A percentile compares a stretch with the other conserved stretches of the same genome.
These are phyloP conservation scores for Rhododendron simsii DNA, from an alignment of 148 eudicot species.

Conservation along the genomic window DNA sequence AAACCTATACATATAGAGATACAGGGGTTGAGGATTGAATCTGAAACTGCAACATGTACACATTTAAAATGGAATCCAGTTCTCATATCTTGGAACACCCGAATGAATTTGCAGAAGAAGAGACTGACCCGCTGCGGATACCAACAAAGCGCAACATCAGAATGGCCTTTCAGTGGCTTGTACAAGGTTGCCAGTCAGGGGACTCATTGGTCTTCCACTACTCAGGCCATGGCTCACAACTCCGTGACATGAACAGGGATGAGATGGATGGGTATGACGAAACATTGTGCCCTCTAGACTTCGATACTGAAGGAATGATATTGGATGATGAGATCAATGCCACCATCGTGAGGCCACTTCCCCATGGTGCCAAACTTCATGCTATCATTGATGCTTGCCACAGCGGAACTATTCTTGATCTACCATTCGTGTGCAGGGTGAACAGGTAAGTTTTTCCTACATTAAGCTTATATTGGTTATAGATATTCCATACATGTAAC, in stretches of 20 bases:
- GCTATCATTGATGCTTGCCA: constrained; percentile 42
- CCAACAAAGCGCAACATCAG: constrained; percentile 41
- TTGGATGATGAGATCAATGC: constrained; percentile 43
- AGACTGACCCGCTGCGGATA: constrained; percentile 20
- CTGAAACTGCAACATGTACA: background rate
- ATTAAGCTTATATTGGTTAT: background rate
- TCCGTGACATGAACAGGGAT: constrained; percentile 29
- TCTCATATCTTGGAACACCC: background rate
- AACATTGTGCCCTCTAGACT: constrained; percentile 40
- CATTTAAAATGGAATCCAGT: background rate
- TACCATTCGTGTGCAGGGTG: constrained; percentile 37
- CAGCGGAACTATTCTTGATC: constrained; percentile 50
- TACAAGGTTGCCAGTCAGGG: constrained; percentile 41
- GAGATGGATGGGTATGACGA: constrained; percentile 45
- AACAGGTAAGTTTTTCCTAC: constrained; percentile 17
- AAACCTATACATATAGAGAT: background rate
- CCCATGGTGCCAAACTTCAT: constrained; percentile 42
- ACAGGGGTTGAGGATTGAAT: background rate
- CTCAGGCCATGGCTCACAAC: constrained; percentile 43
- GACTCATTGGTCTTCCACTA: constrained; percentile 47
- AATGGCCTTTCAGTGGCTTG: constrained; percentile 35
- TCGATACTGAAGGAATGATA: constrained; percentile 29
- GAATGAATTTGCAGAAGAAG: constrained; percentile 35
- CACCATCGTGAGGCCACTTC: constrained; percentile 39
- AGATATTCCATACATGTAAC: background rate